Evolutionary conservation across 2,329 filamentous ascomycete genomes (phyloP), one percentile per base, ranked within the genome.

Genomic region (Blumeria graminis): DNA sequence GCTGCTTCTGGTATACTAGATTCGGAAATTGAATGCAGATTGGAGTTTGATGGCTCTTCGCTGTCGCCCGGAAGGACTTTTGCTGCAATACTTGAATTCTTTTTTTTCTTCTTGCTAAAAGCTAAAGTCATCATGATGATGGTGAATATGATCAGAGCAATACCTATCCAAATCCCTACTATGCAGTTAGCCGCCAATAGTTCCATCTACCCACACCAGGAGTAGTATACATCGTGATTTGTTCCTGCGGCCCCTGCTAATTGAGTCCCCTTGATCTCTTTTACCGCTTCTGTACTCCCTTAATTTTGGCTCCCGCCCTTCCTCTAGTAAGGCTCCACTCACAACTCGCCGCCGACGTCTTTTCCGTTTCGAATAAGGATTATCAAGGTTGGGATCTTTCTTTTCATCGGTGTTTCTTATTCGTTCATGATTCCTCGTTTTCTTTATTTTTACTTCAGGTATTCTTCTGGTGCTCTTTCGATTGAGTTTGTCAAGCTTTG

Each of bases 241-340:
- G 64, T 73, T 77, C 61, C 70, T 73, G 58, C 64, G 69, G 62
- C 58, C 48, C 13, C 38, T 32, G 1, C 38, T 55, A 16, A 51
- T 60, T 51, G 48, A 56, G n/a, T 52, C 52, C 32, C 57, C 57
- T 45, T 57, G 22, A 50, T 56, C 55, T 80, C 78, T 64, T 71
- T 76, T 61, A 39, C 72, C 70, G 45, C 74, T 71, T 57, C 65
- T 74, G 68, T 67, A 75, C 69, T 67, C 76, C 73, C 63, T 74
- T 69, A 64, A 70, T 66, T 63, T 74, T 71, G 63, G 75, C 64
- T 69, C 68, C 71, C 71, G 71, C 0, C 82, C 82, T 65, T 86
- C 82, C 63, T 86, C 83, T 61, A 84, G 70, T 16, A 82, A 69
- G 0, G 80, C 80, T 18, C 82, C 82, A 60, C 82, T 86, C 18